Percentiles rank a stretch among this genome's conserved stretches.
Conservation (phyloP, 2,329 filamentous ascomycete genomes). For the Colletotrichum sp. region DNA sequence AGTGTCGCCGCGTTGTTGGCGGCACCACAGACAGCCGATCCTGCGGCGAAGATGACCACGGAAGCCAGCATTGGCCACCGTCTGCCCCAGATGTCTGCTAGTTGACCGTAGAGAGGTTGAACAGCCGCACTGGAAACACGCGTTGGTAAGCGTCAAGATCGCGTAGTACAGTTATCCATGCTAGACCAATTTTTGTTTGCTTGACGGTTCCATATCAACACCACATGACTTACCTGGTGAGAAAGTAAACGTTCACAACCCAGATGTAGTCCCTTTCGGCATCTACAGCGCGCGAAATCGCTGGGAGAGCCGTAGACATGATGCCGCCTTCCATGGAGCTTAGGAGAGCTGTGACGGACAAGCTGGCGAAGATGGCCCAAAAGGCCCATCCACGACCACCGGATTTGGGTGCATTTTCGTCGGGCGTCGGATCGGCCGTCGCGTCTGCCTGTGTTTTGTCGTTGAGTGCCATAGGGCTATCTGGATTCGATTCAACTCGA, state of each 20-base stretch:
- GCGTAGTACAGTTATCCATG: not conserved
- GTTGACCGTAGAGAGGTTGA: constrained; percentile 28
- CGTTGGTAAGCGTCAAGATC: not conserved
- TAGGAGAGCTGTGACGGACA: constrained; percentile 27
- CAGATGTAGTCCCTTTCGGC: constrained; percentile 28
- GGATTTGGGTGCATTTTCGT: not conserved
- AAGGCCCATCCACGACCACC: constrained; percentile 25
- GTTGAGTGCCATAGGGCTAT: not conserved
- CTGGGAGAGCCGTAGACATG: constrained; percentile 34
- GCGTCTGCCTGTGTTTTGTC: not conserved
- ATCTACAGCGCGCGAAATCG: constrained; percentile 24
- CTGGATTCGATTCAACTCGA: not conserved
- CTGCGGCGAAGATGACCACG: constrained; percentile 25
- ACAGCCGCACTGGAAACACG: constrained; percentile 24
- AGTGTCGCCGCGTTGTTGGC: constrained; percentile 39
- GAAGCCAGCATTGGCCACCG: constrained; percentile 20
- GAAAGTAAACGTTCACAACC: constrained; percentile 17
- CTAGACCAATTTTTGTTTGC: not conserved
- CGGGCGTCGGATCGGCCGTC: not conserved
- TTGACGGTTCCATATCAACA: not conserved
- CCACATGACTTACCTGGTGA: not conserved
- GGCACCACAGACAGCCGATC: constrained; percentile 26
- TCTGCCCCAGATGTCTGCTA: constrained; percentile 30
- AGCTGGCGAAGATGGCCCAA: constrained; percentile 26
- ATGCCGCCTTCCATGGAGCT: constrained; percentile 30